phyloP scores from a whole-genome alignment of 2,329 filamentous ascomycete genomes.

The Beauveria sp. region DNA sequence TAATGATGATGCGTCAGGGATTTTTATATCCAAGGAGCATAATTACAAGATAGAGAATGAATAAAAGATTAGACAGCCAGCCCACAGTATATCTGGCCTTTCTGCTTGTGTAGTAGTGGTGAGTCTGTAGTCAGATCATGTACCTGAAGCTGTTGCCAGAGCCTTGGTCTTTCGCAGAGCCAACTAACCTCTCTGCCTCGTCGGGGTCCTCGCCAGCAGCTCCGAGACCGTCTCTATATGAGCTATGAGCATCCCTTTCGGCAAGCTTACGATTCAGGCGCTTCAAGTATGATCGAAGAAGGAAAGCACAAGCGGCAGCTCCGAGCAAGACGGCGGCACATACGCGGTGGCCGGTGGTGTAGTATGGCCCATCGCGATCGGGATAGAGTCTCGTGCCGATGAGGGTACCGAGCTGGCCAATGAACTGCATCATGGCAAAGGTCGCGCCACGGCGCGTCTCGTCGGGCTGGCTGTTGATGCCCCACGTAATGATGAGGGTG shows the following conservation, averaged over 20 bases:
- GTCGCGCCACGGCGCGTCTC: constrained; percentile 64
- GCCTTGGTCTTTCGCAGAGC: constrained; percentile 18
- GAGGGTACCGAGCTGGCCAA: constrained; percentile 73
- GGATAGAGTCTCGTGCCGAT: constrained; percentile 63
- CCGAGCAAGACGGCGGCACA: constrained; percentile 56
- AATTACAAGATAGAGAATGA: constrained; percentile 6
- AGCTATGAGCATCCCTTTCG: constrained; percentile 21
- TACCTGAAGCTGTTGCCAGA: constrained; percentile 33
- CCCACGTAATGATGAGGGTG: constrained; percentile 81
- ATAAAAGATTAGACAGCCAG: neutral
- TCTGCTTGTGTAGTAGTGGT: neutral
- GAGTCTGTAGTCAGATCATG: constrained; percentile 32
- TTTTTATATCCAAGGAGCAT: constrained; percentile 1
- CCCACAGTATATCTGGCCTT: neutral
- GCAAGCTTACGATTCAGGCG: constrained; percentile 43
- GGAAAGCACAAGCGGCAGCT: constrained; percentile 48
- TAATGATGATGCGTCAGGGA: neutral
- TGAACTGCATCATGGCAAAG: constrained; percentile 71
- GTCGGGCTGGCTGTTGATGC: constrained; percentile 72
- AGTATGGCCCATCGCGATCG: constrained; percentile 50
- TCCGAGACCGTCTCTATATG: neutral
- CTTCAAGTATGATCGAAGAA: constrained; percentile 45
- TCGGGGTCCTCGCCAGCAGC: constrained; percentile 11
- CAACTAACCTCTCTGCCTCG: constrained; percentile 35
- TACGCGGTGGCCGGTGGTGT: constrained; percentile 52